Conservation (phyloP, 768 basidiomycete species). For the Phallus indusiatus region DNA sequence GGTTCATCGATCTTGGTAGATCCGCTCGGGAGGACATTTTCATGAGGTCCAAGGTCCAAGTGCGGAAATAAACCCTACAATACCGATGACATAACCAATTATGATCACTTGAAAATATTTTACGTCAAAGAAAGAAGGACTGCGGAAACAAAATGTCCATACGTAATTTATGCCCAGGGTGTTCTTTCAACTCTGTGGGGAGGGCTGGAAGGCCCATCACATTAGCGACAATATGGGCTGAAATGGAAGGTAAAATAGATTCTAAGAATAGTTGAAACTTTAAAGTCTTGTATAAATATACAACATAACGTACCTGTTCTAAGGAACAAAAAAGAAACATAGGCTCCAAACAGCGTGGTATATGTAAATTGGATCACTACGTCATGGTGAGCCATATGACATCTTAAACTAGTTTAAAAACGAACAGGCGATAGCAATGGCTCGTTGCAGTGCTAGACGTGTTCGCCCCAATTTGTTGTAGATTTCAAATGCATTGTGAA, state of each 20-base stretch:
- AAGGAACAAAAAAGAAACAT: constrained; percentile 77
- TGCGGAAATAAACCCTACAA: constrained; percentile 46
- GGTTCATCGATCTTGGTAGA: neutral
- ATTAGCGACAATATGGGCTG: constrained; percentile 89
- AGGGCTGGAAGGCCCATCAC: constrained; percentile 83
- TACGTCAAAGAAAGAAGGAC: constrained; percentile 7
- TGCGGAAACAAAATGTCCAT: constrained; percentile 19
- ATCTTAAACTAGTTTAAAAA: neutral
- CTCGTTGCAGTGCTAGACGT: constrained; percentile 48
- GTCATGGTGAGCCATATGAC: neutral
- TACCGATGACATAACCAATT: constrained; percentile 46
- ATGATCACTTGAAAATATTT: constrained; percentile 36
- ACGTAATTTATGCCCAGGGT: constrained; percentile 45
- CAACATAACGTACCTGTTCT: constrained; percentile 44
- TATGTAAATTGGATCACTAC: constrained; percentile 83
- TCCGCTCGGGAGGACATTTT: neutral
- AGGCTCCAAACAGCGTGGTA: constrained; percentile 89
- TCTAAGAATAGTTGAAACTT: constrained; percentile 14
- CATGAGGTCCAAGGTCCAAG: constrained; percentile 44
- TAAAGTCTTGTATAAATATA: neutral
- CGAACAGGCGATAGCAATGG: constrained; percentile 48
- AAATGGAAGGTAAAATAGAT: constrained; percentile 67
- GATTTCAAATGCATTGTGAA: constrained; percentile 86
- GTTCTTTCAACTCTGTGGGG: constrained; percentile 40
- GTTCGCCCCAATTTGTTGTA: constrained; percentile 71